Percentiles rank a stretch among this genome's conserved stretches.
Evolutionary conservation across 305 asterid species (phyloP).

Genomic region (Coffea humblotiana): DNA sequence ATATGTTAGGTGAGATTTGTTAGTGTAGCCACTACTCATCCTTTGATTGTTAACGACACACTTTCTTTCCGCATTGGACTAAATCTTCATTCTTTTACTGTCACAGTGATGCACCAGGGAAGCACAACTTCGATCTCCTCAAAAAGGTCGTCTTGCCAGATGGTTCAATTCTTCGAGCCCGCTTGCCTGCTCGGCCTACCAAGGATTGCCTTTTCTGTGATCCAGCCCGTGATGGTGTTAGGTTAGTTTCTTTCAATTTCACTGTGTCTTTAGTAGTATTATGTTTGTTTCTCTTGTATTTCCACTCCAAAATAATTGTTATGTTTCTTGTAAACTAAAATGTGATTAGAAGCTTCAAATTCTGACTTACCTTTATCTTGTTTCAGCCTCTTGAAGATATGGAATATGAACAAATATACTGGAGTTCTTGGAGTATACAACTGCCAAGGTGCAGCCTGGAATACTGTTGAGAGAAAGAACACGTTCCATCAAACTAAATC

Average conservation of each 20-base stretch:
- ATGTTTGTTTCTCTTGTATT: background rate
- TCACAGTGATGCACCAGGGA: conserved; percentile 89
- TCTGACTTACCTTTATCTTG: conserved; percentile 16
- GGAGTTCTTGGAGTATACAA: conserved; percentile 89
- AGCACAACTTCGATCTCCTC: conserved; percentile 75
- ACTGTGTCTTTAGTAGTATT: background rate
- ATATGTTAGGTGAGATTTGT: conserved; percentile 59
- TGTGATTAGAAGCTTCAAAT: background rate
- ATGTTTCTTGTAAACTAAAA: background rate
- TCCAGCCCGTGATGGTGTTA: conserved; percentile 89
- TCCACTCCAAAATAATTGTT: background rate
- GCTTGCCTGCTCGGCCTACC: conserved; percentile 88
- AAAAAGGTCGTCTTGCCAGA: conserved; percentile 81
- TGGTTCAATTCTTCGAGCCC: conserved; percentile 85
- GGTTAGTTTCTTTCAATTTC: conserved; percentile 33
- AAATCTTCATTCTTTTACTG: background rate
- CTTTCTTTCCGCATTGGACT: background rate
- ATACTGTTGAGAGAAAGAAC: conserved; percentile 68
- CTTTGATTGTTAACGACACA: background rate
- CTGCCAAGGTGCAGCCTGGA: conserved; percentile 99
- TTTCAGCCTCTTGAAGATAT: conserved; percentile 81
- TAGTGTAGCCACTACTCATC: background rate
- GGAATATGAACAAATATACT: conserved; percentile 91
- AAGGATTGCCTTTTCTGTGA: conserved; percentile 81
- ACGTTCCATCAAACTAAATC: conserved; percentile 68